These are phyloP conservation scores for Coemansia sp. DNA, from an alignment of 192 early-diverging fungal species.

Conservation along the genomic window DNA sequence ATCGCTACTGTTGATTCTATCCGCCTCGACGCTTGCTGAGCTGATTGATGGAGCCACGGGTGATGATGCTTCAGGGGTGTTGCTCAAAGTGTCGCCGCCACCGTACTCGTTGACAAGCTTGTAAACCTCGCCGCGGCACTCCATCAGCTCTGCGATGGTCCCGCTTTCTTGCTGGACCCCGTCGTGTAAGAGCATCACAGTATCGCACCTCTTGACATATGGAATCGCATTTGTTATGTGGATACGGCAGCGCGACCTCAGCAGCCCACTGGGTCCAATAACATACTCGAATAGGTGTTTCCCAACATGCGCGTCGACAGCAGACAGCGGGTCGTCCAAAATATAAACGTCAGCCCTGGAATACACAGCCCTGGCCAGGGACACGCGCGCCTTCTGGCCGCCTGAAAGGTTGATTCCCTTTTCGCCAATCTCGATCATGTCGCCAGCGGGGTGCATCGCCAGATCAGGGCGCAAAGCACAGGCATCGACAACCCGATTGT, in stretches of 20 bases:
- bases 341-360: slow-evolving; percentile 85
- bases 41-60: neutral
- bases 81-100: neutral
- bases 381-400: slow-evolving; percentile 78
- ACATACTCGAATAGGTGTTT: slow-evolving; percentile 83
- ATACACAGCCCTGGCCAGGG: slow-evolving; percentile 76
- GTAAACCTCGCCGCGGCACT: slow-evolving; percentile 59
- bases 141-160: slow-evolving; percentile 65
- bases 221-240: slow-evolving; percentile 83
- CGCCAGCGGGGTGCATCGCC: slow-evolving; percentile 79
- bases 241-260: slow-evolving; percentile 74
- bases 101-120: slow-evolving; percentile 50
- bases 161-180: slow-evolving; percentile 72
- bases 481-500: slow-evolving; percentile 71
- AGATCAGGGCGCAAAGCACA: slow-evolving; percentile 91
- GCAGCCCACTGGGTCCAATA: slow-evolving; percentile 81
- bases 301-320: slow-evolving; percentile 72
- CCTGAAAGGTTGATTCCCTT: slow-evolving; percentile 89
- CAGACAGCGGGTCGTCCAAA: slow-evolving; percentile 60
- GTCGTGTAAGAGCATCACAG: slow-evolving; percentile 70
- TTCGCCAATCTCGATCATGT: slow-evolving; percentile 52
- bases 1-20: too few species aligned
- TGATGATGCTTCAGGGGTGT: neutral
- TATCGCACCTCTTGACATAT: slow-evolving; percentile 66
- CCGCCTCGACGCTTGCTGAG: neutral